Percentiles rank a stretch among this genome's conserved stretches.
phyloP scores from a whole-genome alignment of 208 protist species.

The Acanthamoeba castellanii region DNA sequence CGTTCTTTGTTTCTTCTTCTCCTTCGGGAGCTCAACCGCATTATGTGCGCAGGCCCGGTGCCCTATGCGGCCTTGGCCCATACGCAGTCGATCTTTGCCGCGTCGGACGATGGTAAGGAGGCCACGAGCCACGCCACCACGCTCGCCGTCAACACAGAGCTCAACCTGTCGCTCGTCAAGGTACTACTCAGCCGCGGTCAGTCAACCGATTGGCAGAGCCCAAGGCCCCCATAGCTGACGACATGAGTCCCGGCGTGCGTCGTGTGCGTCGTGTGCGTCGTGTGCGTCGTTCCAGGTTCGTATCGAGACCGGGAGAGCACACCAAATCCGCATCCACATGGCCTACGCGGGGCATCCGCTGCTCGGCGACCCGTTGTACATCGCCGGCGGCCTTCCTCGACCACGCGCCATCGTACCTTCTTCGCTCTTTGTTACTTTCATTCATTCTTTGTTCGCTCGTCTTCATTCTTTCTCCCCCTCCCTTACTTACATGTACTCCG shows the following conservation, averaged over 20 bases:
- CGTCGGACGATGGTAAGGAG: constrained; percentile 34
- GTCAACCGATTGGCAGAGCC: not conserved
- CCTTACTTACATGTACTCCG: not conserved
- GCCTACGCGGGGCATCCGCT: constrained; percentile 9
- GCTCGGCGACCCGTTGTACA: constrained; percentile 24
- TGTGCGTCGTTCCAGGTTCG: not conserved
- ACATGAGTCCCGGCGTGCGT: no score
- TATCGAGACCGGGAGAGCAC: constrained; percentile 29
- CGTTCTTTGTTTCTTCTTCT: not conserved
- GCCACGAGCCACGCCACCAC: constrained; percentile 16
- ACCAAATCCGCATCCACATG: constrained; percentile 47
- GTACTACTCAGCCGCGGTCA: not conserved
- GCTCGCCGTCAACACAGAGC: not conserved
- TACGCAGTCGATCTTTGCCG: constrained; percentile 16
- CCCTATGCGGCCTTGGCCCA: not conserved
- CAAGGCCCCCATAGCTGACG: not conserved
- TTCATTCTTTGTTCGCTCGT: no score
- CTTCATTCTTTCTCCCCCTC: no score
- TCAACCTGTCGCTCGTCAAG: constrained; percentile 4
- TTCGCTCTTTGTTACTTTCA: not conserved
- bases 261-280: no score
- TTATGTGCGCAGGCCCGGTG: not conserved
- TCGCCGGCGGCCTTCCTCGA: not conserved
- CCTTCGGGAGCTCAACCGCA: not conserved
- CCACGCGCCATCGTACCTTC: not conserved